A percentile compares a stretch with the other conserved stretches of the same genome.
These are phyloP conservation scores for Spencermartinsiella europaea DNA, from an alignment of 805 yeast genomes.

Conservation along the genomic window DNA sequence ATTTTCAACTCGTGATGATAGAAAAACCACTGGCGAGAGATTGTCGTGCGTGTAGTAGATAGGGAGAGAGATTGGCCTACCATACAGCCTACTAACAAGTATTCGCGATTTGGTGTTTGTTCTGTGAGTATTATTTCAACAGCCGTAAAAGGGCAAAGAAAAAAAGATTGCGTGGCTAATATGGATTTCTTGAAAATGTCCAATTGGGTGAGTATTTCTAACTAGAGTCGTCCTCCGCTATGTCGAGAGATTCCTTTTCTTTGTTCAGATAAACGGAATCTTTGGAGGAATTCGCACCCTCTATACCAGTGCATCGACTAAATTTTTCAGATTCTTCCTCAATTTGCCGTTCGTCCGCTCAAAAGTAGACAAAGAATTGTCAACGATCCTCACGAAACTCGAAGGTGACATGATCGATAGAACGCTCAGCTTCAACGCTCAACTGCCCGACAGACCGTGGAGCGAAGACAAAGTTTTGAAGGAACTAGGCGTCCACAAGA, in stretches of 20 bases:
- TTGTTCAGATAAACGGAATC: background rate
- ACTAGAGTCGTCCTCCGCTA: background rate
- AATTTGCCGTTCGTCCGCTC: constrained; percentile 48
- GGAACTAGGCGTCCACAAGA: constrained; percentile 42
- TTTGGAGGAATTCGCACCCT: background rate
- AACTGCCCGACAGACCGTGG: constrained; percentile 60
- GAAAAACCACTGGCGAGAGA: too few relatives aligned
- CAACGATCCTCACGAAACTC: constrained; percentile 41
- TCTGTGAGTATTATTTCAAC: background rate
- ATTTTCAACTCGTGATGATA: too few relatives aligned
- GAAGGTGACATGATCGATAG: constrained; percentile 56
- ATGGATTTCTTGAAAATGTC: too few relatives aligned
- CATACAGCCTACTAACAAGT: background rate
- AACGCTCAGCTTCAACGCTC: constrained; percentile 23
- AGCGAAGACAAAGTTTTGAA: constrained; percentile 40
- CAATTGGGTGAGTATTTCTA: too few relatives aligned
- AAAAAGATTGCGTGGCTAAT: too few relatives aligned
- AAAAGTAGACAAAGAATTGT: constrained; percentile 59
- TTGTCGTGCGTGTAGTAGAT: too few relatives aligned
- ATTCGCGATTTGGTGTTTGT: background rate
- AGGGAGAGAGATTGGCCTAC: too few relatives aligned
- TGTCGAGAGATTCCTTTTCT: background rate
- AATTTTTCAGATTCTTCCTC: constrained; percentile 24
- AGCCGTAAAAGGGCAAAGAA: too few relatives aligned
- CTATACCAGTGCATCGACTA: constrained; percentile 6